Base-by-base conservation (phyloP, 2,329 filamentous ascomycete species). In the Pyricularia grisea region DNA sequence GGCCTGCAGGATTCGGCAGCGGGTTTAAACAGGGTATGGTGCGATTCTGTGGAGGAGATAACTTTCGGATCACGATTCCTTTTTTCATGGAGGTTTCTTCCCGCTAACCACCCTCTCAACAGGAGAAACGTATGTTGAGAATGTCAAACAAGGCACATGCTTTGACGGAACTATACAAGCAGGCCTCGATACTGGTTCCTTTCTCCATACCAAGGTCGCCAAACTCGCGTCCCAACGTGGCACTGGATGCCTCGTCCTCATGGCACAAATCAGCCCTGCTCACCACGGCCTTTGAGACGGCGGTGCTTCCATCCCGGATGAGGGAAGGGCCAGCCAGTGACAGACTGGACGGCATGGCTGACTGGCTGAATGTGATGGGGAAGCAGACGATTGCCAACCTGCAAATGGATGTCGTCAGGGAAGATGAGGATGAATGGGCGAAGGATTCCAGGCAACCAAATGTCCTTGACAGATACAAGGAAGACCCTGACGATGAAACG, bases 201-300 rank as follows among this genome's bases (percentile, higher is more conserved):
- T 81, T 97, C 25, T 82, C 88, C 2, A 79, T 92, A 28, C 86
- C 88, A 0, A n/a, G 27, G 50, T 36, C 50, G 10, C 66, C n/a
- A 11, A 30, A 30, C 30, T 55, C 55, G 66, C 55, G 28, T 25
- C 28, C 12, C 10, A n/a, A 31, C 55, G 20, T 68, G 50, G 14
- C n/a, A 20, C 72, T 95, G 17, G 86, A 94, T 73, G 72, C 78
- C 11, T 78, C 80, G 9, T 95, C 92, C 0, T 81, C 84, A 69
- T 99, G 95, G 95, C 89, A 96, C 74, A 87, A 87, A 3, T 90
- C 92, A 14, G 94, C 91, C 2, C 79, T 97, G 17, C 84, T 97
- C 71, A 87, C 88, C 17, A 84, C 91, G 0, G 92, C 91, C 1
- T 77, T 97, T 14, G 95, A 98, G 77, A 92, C 88, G 28, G 87